phyloP scores from a whole-genome alignment of 1,284 basidiomycete species.

The Omphalotus olearius region DNA sequence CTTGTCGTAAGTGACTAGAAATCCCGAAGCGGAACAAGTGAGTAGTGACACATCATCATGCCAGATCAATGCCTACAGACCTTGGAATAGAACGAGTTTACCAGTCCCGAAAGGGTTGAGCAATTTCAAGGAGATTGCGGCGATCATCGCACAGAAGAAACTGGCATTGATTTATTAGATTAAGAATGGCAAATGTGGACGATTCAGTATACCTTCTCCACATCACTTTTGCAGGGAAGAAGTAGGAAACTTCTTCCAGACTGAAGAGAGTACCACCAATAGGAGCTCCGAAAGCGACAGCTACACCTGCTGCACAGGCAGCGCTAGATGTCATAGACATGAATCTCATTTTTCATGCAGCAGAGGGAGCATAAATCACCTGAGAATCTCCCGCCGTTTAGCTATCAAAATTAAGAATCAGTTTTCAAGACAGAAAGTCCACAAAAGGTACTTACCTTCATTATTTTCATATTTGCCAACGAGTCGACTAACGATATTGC shows the following conservation, averaged over 20 bases:
- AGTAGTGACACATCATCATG: not conserved
- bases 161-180: constrained; percentile 28
- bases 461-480: constrained; percentile 90
- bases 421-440: constrained; percentile 1
- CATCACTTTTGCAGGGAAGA: constrained; percentile 94
- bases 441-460: constrained; percentile 56
- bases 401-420: constrained; percentile 37
- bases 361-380: not conserved
- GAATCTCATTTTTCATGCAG: not conserved
- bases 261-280: constrained; percentile 93
- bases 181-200: not conserved
- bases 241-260: constrained; percentile 92
- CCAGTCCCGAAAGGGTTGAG: constrained; percentile 91
- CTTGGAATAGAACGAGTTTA: constrained; percentile 80
- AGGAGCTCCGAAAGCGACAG: constrained; percentile 88
- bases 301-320: constrained; percentile 89
- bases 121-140: constrained; percentile 83
- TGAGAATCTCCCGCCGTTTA: constrained; percentile 89
- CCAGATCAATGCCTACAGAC: not conserved
- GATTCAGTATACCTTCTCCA: constrained; percentile 72
- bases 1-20: constrained; percentile 77
- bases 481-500: constrained; percentile 90
- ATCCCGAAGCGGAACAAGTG: too few species aligned
- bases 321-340: constrained; percentile 41
- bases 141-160: constrained; percentile 95